These are phyloP conservation scores for Austroboletus eburneus DNA, from an alignment of 768 basidiomycete species.

Conservation along the genomic window DNA sequence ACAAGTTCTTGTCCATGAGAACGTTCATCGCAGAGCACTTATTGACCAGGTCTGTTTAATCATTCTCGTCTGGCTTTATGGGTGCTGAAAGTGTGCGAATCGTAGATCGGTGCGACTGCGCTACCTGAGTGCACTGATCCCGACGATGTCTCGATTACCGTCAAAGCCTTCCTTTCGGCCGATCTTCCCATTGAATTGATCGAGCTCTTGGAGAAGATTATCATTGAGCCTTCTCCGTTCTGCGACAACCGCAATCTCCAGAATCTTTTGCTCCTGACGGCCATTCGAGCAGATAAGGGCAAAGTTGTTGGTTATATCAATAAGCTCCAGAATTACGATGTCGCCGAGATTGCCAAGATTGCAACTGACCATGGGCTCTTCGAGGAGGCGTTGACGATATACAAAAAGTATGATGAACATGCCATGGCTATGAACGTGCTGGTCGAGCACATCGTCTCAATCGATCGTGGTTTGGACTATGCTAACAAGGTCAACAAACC, in stretches of 20 bases:
- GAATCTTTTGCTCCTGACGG: conserved; percentile 90
- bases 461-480: conserved; percentile 94
- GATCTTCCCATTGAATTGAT: conserved; percentile 97
- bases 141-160: conserved; percentile 96
- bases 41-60: conserved; percentile 78
- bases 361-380: conserved; percentile 93
- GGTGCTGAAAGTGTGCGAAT: neutral
- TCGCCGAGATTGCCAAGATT: conserved; percentile 92
- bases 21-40: conserved; percentile 87
- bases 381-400: conserved; percentile 96
- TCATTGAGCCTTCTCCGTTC: conserved; percentile 96
- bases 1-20: conserved; percentile 86
- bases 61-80: neutral
- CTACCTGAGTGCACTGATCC: conserved; percentile 96
- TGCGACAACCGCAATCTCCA: conserved; percentile 96
- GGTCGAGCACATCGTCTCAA: conserved; percentile 96
- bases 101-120: conserved; percentile 86
- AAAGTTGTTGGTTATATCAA: conserved; percentile 98
- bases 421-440: conserved; percentile 95
- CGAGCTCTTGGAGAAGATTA: conserved; percentile 96
- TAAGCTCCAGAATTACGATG: conserved; percentile 94
- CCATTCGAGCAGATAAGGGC: conserved; percentile 96
- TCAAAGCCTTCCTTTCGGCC: conserved; percentile 96
- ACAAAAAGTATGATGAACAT: conserved; percentile 96
- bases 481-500: conserved; percentile 96